phyloP scores from a whole-genome alignment of 345 rosid species.

The Garcia nutans region DNA sequence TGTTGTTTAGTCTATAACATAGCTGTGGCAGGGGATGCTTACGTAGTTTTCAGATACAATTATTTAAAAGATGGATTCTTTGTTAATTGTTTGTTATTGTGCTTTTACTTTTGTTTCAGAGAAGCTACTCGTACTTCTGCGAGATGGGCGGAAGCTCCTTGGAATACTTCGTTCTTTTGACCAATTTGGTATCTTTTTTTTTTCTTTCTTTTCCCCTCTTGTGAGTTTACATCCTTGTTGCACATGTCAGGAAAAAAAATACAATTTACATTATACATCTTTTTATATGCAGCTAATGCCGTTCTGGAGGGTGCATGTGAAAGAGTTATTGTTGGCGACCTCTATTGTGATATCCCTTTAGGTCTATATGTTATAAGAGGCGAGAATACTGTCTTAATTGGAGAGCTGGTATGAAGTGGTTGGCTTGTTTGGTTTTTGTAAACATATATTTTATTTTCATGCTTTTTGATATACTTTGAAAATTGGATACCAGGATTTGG shows the following conservation, averaged over 20 bases:
- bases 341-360: slow-evolving; percentile 85
- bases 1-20: neutral
- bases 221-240: neutral
- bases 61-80: neutral
- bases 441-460: neutral
- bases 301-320: slow-evolving; percentile 95
- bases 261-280: no score
- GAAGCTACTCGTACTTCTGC: slow-evolving; percentile 84
- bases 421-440: slow-evolving; percentile 4
- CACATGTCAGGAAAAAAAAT: no score
- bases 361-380: slow-evolving; percentile 93
- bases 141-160: slow-evolving; percentile 91
- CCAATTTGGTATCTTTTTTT: slow-evolving; percentile 66
- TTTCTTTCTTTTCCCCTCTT: neutral
- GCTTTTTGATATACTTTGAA: slow-evolving; percentile 6
- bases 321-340: slow-evolving; percentile 88
- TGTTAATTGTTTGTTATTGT: slow-evolving; percentile 8
- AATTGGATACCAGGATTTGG: slow-evolving; percentile 57
- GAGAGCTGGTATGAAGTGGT: slow-evolving; percentile 72
- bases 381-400: slow-evolving; percentile 94
- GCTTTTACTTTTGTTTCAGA: slow-evolving; percentile 43
- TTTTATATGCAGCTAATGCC: slow-evolving; percentile 70
- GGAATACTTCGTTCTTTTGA: slow-evolving; percentile 96
- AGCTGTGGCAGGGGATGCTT: neutral
- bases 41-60: neutral